phyloP scores from a whole-genome alignment of 495 filamentous ascomycete species.

The Cairneyella variabilis region DNA sequence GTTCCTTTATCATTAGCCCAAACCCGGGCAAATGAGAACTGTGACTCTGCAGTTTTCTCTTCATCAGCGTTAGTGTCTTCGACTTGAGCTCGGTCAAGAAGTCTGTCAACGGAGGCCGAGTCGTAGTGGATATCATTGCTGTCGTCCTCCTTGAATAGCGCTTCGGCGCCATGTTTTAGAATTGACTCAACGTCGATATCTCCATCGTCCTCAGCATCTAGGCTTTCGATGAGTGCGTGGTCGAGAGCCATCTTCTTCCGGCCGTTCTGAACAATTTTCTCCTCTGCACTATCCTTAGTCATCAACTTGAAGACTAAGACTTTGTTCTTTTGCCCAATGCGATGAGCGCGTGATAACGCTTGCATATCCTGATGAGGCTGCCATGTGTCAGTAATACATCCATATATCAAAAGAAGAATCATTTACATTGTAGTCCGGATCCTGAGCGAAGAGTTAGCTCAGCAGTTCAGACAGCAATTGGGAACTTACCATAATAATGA shows the following conservation, averaged over 20 bases:
- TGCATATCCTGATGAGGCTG: conserved; percentile 93
- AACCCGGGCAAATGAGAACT: conserved; percentile 87
- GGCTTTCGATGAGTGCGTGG: conserved; percentile 86
- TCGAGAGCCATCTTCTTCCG: conserved; percentile 93
- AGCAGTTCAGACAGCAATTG: not conserved
- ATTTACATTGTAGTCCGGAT: conserved; percentile 83
- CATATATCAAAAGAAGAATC: not conserved
- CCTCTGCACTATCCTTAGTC: conserved; percentile 83
- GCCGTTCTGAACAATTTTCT: conserved; percentile 94
- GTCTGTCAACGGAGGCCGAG: conserved; percentile 70
- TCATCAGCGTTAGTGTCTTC: conserved; percentile 64
- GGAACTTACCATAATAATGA: conserved; percentile 70
- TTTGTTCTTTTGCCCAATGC: conserved; percentile 93
- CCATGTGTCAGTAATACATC: conserved; percentile 5
- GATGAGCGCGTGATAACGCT: conserved; percentile 87
- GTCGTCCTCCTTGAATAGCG: conserved; percentile 77
- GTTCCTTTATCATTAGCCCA: conserved; percentile 79
- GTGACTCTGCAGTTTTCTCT: conserved; percentile 60
- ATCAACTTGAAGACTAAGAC: conserved; percentile 93
- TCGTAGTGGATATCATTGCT: conserved; percentile 71
- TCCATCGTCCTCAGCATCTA: conserved; percentile 73
- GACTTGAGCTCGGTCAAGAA: conserved; percentile 79
- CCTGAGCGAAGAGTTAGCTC: conserved; percentile 29
- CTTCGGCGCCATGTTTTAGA: conserved; percentile 79
- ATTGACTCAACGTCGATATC: conserved; percentile 81